Percentiles rank a stretch among this genome's conserved stretches.
Conservation (phyloP, 2,329 filamentous ascomycete species). For the Daldinia sp. region DNA sequence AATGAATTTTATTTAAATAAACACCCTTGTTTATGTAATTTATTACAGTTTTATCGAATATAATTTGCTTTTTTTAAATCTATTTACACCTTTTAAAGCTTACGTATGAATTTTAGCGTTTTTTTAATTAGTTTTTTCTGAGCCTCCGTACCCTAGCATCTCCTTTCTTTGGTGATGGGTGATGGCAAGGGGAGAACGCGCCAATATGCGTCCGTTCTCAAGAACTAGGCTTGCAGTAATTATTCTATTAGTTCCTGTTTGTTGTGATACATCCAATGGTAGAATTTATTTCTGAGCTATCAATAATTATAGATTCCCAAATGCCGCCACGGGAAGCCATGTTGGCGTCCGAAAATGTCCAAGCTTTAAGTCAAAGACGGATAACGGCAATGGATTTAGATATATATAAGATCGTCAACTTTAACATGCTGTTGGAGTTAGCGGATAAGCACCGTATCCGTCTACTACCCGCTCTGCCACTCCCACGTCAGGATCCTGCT, state of each 20-base stretch:
- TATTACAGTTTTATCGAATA: too few relatives aligned
- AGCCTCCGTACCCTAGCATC: neutral
- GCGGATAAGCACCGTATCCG: constrained; percentile 23
- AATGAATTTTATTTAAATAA: too few relatives aligned
- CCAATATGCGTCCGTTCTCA: neutral
- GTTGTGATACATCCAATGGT: neutral
- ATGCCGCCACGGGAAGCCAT: neutral
- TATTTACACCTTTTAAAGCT: too few relatives aligned
- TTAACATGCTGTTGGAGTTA: constrained; percentile 20
- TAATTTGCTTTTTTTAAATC: too few relatives aligned
- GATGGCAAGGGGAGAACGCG: neutral
- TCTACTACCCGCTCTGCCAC: constrained; percentile 22
- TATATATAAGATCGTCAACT: constrained; percentile 27
- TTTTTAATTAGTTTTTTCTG: too few relatives aligned
- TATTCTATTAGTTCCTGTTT: neutral
- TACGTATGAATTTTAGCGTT: too few relatives aligned
- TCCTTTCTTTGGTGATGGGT: neutral
- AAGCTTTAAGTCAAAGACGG: neutral
- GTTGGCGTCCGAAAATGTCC: constrained; percentile 2
- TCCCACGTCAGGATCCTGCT: constrained; percentile 30
- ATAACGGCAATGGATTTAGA: neutral
- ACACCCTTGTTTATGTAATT: too few relatives aligned
- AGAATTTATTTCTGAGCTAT: neutral
- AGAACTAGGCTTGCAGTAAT: neutral
- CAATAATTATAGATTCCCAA: neutral